Percentiles rank a stretch among this genome's conserved stretches.
Evolutionary conservation across 2,329 filamentous ascomycete genomes (phyloP).

Genomic region (Diaporthe ampelina): DNA sequence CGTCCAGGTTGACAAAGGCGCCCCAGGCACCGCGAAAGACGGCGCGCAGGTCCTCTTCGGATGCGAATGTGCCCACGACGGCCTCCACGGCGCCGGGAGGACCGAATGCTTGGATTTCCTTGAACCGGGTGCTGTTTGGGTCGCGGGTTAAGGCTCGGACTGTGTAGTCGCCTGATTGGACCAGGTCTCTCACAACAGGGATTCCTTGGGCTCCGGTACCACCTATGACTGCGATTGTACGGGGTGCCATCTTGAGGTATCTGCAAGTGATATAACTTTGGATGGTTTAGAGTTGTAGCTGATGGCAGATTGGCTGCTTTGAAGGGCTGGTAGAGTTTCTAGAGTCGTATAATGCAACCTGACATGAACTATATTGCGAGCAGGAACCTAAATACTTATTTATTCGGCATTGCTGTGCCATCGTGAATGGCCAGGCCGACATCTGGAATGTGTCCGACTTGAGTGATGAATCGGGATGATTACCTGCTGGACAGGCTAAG

Average conservation of each 20-base stretch:
- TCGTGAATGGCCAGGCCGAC: background rate
- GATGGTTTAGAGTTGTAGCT: background rate
- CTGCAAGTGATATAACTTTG: background rate
- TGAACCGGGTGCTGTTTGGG: background rate
- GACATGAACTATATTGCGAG: background rate
- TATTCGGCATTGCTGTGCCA: background rate
- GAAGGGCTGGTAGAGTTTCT: background rate
- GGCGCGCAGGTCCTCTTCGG: background rate
- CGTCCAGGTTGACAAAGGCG: background rate
- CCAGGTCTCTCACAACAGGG: background rate
- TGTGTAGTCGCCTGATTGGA: background rate
- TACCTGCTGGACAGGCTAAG: background rate
- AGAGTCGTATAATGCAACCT: background rate
- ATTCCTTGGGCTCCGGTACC: background rate
- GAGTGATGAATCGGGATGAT: background rate
- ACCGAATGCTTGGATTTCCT: background rate
- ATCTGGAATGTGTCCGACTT: background rate
- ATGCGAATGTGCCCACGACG: background rate
- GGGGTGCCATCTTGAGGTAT: background rate
- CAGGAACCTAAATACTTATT: background rate
- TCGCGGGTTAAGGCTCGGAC: background rate
- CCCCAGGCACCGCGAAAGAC: background rate
- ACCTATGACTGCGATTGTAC: background rate
- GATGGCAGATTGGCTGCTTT: background rate
- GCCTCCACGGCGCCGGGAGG: background rate